Evolutionary conservation across 495 filamentous ascomycete species (phyloP).

Genomic region (Bryoglossum gracile): DNA sequence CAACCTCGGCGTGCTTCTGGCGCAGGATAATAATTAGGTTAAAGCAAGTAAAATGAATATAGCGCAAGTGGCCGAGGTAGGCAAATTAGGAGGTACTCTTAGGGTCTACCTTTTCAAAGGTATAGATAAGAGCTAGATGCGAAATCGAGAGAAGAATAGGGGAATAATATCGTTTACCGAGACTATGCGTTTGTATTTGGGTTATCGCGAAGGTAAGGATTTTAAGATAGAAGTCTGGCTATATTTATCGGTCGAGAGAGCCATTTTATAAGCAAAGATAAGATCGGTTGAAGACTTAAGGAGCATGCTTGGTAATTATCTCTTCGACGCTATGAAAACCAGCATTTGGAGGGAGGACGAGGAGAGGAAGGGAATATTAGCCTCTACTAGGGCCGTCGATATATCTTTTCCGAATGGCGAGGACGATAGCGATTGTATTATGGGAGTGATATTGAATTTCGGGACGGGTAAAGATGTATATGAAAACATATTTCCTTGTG

Average conservation of each 20-base stretch:
- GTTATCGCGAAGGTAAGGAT: conserved; percentile 10
- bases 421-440: conserved; percentile 2
- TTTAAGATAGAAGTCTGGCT: conserved; percentile 8
- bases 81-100: conserved; percentile 8
- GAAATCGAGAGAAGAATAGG: conserved; percentile 7
- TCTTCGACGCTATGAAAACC: conserved; percentile 4
- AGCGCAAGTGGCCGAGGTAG: conserved; percentile 10
- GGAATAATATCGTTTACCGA: conserved; percentile 7
- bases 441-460: conserved; percentile 5
- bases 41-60: conserved; percentile 13
- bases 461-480: conserved; percentile 1
- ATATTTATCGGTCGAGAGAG: conserved; percentile 7
- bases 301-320: conserved; percentile 8
- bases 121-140: conserved; percentile 6
- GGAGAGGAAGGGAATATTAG: conserved; percentile 6
- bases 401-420: conserved; percentile 3
- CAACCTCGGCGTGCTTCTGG: conserved; percentile 7
- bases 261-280: conserved; percentile 11
- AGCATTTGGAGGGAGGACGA: conserved; percentile 5
- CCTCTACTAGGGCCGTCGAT: neutral
- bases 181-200: conserved; percentile 8
- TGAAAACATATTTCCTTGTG: conserved; percentile 3
- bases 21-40: conserved; percentile 6
- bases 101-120: conserved; percentile 11
- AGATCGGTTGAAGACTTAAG: conserved; percentile 10